These are phyloP conservation scores for Solanum etuberosum DNA, from an alignment of 257 asterid genomes.

Conservation along the genomic window DNA sequence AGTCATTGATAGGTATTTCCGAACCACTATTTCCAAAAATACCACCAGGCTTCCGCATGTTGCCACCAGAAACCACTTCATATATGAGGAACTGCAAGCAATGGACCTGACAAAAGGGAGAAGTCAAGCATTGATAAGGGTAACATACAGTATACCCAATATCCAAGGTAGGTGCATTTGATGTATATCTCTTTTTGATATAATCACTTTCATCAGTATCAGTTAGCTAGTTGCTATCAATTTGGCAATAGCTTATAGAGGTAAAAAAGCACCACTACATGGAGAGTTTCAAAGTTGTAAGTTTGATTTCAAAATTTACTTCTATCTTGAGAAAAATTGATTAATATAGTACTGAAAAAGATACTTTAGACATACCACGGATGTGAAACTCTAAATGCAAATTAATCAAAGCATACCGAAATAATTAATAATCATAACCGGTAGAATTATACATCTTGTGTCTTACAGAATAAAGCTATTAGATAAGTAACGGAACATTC, in stretches of 20 bases:
- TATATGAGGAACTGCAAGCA: slow-evolving; percentile 96
- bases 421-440: neutral
- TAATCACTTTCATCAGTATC: neutral
- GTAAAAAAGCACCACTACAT: neutral
- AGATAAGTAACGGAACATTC: neutral
- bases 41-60: slow-evolving; percentile 97
- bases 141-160: neutral
- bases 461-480: neutral
- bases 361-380: neutral
- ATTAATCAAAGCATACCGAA: neutral
- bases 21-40: slow-evolving; percentile 93
- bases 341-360: neutral
- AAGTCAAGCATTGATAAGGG: neutral
- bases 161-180: neutral
- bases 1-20: slow-evolving; percentile 85
- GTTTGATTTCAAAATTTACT: neutral
- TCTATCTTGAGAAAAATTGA: neutral
- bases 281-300: neutral
- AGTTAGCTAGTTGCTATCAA: neutral
- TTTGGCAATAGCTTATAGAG: neutral
- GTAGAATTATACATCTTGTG: neutral
- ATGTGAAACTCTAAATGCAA: neutral
- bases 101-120: slow-evolving; percentile 53
- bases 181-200: neutral
- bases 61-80: slow-evolving; percentile 98